A percentile compares a stretch with the other conserved stretches of the same genome.
phyloP scores from a whole-genome alignment of 2,329 filamentous ascomycete genomes.

The Mycocentrospora acerina region DNA sequence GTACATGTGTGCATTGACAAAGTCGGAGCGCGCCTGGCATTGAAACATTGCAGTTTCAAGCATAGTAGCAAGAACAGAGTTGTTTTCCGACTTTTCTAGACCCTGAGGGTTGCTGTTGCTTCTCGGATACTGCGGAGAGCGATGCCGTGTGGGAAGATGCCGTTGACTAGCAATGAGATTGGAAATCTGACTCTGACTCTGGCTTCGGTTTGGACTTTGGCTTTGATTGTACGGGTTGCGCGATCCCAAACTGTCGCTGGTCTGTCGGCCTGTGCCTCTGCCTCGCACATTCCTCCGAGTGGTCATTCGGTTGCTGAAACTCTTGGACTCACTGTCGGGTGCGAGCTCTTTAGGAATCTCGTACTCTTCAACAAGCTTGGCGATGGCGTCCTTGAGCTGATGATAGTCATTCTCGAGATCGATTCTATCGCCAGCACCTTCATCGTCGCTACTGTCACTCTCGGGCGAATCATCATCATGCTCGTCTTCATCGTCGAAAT shows the following conservation, averaged over 20 bases:
- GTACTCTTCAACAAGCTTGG: slow-evolving; percentile 79
- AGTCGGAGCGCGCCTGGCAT: slow-evolving; percentile 77
- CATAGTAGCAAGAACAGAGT: slow-evolving; percentile 66
- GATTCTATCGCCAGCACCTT: slow-evolving; percentile 45
- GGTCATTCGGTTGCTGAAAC: slow-evolving; percentile 71
- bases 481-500: slow-evolving; percentile 63
- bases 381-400: slow-evolving; percentile 75
- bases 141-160: slow-evolving; percentile 35
- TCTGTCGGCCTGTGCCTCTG: slow-evolving; percentile 24
- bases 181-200: slow-evolving; percentile 40
- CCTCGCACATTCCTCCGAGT: slow-evolving; percentile 39
- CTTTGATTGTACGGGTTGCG: slow-evolving; percentile 53
- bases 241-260: slow-evolving; percentile 43
- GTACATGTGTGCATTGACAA: slow-evolving; percentile 80
- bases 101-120: slow-evolving; percentile 46
- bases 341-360: slow-evolving; percentile 72
- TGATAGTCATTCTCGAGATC: slow-evolving; percentile 79
- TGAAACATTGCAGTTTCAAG: slow-evolving; percentile 74
- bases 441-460: slow-evolving; percentile 51
- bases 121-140: slow-evolving; percentile 39
- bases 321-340: slow-evolving; percentile 60
- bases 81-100: slow-evolving; percentile 41
- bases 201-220: slow-evolving; percentile 13
- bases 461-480: slow-evolving; percentile 60
- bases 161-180: slow-evolving; percentile 42